Evolutionary conservation across 352 stramenopile species (phyloP).

Genomic region (Globisporangium barbulae): DNA sequence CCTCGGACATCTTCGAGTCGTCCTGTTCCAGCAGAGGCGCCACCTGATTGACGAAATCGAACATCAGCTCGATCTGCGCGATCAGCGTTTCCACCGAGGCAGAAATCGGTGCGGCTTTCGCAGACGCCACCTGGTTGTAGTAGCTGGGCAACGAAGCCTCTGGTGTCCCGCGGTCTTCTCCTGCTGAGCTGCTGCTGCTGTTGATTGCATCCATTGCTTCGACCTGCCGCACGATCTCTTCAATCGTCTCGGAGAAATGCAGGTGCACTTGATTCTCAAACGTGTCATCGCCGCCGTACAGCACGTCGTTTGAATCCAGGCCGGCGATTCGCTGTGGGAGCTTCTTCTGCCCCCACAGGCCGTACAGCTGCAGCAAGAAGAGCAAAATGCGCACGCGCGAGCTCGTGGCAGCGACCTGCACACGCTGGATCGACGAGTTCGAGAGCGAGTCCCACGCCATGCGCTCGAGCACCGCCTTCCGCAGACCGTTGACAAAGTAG

Average conservation of each 20-base stretch:
- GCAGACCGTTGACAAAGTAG: conserved; percentile 80
- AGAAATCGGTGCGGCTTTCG: background rate
- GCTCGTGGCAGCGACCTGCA: conserved; percentile 14
- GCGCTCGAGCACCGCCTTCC: conserved; percentile 65
- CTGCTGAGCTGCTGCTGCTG: background rate
- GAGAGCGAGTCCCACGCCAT: conserved; percentile 24
- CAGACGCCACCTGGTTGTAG: background rate
- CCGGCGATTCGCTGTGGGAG: conserved; percentile 34
- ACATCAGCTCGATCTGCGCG: conserved; percentile 46
- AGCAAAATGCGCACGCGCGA: conserved; percentile 40
- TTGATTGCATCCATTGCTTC: conserved; percentile 24
- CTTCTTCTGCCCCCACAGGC: conserved; percentile 50
- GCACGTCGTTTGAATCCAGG: conserved; percentile 83
- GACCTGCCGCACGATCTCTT: conserved; percentile 48
- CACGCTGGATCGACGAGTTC: conserved; percentile 1
- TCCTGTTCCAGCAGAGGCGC: conserved; percentile 34
- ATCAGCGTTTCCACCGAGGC: conserved; percentile 10
- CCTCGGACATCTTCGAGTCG: conserved; percentile 9
- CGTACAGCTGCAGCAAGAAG: conserved; percentile 50
- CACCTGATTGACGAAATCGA: conserved; percentile 60
- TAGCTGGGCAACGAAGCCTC: background rate
- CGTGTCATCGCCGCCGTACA: conserved; percentile 63
- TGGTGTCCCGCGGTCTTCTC: background rate
- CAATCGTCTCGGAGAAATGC: conserved; percentile 46
- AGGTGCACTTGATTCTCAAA: conserved; percentile 53